Percentiles rank a stretch among this genome's conserved stretches.
Conservation (phyloP, 441 rosid genomes). For the Geranium incanum region DNA sequence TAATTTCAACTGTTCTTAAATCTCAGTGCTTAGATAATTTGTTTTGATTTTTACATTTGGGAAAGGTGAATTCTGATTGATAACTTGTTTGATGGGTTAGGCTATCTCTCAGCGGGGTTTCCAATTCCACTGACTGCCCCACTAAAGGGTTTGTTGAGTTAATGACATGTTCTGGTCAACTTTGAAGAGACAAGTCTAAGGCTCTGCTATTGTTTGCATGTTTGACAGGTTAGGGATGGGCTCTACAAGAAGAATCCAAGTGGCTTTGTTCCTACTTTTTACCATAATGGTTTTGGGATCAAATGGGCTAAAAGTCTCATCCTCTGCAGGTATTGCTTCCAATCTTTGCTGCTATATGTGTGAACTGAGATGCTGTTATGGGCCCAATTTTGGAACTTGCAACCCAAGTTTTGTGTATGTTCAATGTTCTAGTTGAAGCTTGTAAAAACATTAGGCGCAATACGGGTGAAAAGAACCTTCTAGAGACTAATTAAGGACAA, state of each 20-base stretch:
- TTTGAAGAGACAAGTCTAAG: neutral
- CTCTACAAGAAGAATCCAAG: neutral
- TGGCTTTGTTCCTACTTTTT: neutral
- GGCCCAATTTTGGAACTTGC: neutral
- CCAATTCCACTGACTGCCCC: neutral
- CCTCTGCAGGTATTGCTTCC: neutral
- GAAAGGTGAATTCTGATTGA: neutral
- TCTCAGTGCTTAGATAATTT: too few relatives aligned
- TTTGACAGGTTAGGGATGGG: neutral
- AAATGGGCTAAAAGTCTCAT: neutral
- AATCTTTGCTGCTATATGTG: neutral
- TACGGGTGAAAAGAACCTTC: too few relatives aligned
- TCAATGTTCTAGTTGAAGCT: neutral
- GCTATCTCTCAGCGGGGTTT: neutral
- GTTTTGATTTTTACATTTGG: too few relatives aligned
- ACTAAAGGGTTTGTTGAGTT: neutral
- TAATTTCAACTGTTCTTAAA: too few relatives aligned
- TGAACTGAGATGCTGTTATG: neutral
- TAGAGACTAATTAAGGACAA: too few relatives aligned
- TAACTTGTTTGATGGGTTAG: constrained; percentile 1
- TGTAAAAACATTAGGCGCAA: neutral
- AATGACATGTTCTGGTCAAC: neutral
- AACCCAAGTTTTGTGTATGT: neutral
- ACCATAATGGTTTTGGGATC: neutral
- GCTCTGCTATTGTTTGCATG: neutral